Percentiles rank a stretch among this genome's conserved stretches.
phyloP scores from a whole-genome alignment of 2,329 filamentous ascomycete genomes.

The Colletotrichum sp. region DNA sequence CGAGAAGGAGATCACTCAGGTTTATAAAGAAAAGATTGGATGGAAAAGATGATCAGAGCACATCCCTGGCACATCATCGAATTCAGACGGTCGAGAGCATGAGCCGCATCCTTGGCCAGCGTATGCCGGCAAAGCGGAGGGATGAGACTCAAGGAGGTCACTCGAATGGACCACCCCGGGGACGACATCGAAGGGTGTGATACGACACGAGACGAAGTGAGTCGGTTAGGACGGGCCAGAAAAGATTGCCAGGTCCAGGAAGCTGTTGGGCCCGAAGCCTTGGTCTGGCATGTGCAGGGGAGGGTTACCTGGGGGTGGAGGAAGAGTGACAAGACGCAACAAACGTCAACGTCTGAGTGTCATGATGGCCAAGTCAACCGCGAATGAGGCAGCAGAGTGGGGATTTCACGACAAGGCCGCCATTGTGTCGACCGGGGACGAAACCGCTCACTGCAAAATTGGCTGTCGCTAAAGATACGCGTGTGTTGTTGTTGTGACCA shows the following conservation, averaged over 20 bases:
- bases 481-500: neutral
- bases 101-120: neutral
- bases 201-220: constrained; percentile 5
- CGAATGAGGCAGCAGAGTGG: neutral
- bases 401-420: neutral
- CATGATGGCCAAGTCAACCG: neutral
- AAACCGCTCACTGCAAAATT: neutral
- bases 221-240: neutral
- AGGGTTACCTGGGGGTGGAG: neutral
- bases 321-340: neutral
- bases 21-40: constrained; percentile 16
- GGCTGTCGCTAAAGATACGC: neutral
- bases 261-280: neutral
- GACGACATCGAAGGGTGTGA: neutral
- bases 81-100: constrained; percentile 7
- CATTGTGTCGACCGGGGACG: neutral
- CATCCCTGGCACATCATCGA: neutral
- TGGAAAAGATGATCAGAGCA: neutral
- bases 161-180: neutral
- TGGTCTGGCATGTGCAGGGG: neutral
- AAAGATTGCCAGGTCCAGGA: constrained; percentile 7
- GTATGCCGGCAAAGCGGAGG: neutral
- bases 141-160: neutral
- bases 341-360: neutral
- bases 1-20: neutral